Base-by-base conservation (phyloP, 805 yeast genomes). In the Babjeviella inositovora region DNA sequence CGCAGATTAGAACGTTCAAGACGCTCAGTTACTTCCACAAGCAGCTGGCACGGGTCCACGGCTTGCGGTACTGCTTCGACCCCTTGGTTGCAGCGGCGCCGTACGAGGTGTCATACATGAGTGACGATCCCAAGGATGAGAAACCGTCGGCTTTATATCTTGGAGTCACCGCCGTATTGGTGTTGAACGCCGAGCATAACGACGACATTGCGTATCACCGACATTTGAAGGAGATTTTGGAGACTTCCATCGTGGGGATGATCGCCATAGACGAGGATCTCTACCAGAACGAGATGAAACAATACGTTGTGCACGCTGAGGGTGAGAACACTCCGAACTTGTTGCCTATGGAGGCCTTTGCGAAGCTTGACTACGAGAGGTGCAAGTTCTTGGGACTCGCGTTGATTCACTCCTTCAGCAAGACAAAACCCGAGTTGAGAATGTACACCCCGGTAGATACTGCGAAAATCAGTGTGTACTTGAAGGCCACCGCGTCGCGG, bases 401-500 rank as follows among this genome's bases (percentile, higher is more conserved):
- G 1, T 49, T 80, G 23, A 53, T 81, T 1, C 94, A 82, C 37
- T 74, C 87, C 1, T 45, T 80, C 8, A 61, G 72, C 32, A 27
- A 30, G 0, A 27, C 29, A 0, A 36, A 45, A 2, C 37, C 48
- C 7, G 31, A 47, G 9, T 34, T 77, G 20, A 70, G 75, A 27
- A 23, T 81, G 2, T 70, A 76, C 33, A 47, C 75, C 0, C 82
- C 81, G 0, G 23, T 33, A 1, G 31, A 36, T 7, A 11, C 22
- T 2, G 8, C 50, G 2, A 17, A 38, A 1, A 32, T 32, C 7
- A 11, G 28, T 3, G 11, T 32, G 0, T 34, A 47, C n/a, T n/a
- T 9, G 38, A 38, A 4, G 41, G 35, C 1, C 34, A 38, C 30
- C 29, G 50, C 31, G 8, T 47, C 31, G 18, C 38, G 41, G 18